A percentile compares a stretch with the other conserved stretches of the same genome.
Evolutionary conservation across 2,329 filamentous ascomycete species (phyloP).

Genomic region (Claviceps humidiphila): DNA sequence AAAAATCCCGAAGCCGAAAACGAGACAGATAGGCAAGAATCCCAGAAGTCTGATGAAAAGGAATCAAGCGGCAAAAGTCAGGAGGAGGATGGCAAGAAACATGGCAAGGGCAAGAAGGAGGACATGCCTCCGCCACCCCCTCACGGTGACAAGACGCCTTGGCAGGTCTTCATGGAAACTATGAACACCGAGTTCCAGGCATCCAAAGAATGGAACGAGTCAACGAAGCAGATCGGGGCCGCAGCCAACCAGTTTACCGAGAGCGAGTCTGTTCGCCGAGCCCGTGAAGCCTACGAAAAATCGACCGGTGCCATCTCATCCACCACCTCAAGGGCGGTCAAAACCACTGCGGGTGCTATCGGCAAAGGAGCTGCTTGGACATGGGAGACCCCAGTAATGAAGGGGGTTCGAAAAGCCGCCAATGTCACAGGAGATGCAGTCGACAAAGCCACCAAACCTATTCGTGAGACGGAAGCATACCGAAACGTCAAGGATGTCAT

Average conservation of each 20-base stretch:
- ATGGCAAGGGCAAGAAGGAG: constrained; percentile 49
- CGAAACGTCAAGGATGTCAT: constrained; percentile 93
- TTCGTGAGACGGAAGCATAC: constrained; percentile 87
- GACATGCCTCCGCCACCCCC: constrained; percentile 77
- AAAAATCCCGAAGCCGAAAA: constrained; percentile 24
- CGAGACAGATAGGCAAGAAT: constrained; percentile 27
- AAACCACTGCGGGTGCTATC: constrained; percentile 72
- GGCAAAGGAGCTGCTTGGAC: constrained; percentile 92
- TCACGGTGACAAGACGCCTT: constrained; percentile 94
- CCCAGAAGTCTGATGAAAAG: constrained; percentile 29
- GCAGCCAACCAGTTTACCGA: constrained; percentile 85
- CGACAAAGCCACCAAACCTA: constrained; percentile 88
- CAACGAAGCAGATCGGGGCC: constrained; percentile 83
- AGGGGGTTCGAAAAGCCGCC: constrained; percentile 77
- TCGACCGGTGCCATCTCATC: constrained; percentile 73
- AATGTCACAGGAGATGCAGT: constrained; percentile 74
- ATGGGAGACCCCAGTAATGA: constrained; percentile 89
- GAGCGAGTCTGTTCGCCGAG: constrained; percentile 78
- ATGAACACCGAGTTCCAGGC: constrained; percentile 86
- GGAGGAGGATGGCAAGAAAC: constrained; percentile 13
- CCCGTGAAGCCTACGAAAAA: constrained; percentile 73
- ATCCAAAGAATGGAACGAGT: constrained; percentile 98
- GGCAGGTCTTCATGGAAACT: constrained; percentile 98
- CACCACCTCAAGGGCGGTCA: constrained; percentile 67
- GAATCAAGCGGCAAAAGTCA: constrained; percentile 31